Conservation (phyloP, 2,329 filamentous ascomycete genomes). For the Phymatotrichopsis omnivora region DNA sequence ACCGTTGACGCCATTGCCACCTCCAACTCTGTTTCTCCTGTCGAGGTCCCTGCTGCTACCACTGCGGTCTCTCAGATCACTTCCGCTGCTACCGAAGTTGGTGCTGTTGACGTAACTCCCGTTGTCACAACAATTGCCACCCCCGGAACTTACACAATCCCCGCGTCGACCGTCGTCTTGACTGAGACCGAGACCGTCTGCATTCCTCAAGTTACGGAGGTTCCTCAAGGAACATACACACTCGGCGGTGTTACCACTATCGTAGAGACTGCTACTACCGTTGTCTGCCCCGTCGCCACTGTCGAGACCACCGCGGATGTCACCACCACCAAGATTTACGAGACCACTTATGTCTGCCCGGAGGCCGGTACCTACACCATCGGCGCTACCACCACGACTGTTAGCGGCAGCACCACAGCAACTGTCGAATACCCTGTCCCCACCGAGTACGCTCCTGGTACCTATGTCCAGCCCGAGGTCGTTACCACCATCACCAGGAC, state of each 20-base stretch:
- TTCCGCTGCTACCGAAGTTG: conserved; percentile 29
- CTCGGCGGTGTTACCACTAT: conserved; percentile 63
- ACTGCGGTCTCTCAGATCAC: conserved; percentile 9
- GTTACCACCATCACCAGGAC: conserved; percentile 60
- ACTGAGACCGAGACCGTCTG: conserved; percentile 57
- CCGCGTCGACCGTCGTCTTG: conserved; percentile 59
- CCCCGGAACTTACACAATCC: conserved; percentile 65
- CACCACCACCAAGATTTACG: conserved; percentile 56
- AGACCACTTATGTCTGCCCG: conserved; percentile 64
- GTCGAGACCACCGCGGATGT: conserved; percentile 38
- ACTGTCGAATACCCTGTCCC: conserved; percentile 54
- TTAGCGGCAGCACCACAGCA: conserved; percentile 44
- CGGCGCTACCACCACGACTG: conserved; percentile 53
- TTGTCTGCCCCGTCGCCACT: conserved; percentile 30
- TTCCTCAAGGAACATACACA: conserved; percentile 56
- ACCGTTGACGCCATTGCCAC: conserved; percentile 28
- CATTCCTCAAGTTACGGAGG: conserved; percentile 50
- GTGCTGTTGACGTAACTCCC: conserved; percentile 23
- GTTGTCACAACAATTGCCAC: conserved; percentile 30
- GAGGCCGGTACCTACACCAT: conserved; percentile 66
- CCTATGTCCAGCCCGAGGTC: conserved; percentile 59
- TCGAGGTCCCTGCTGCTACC: conserved; percentile 30
- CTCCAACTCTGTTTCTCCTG: conserved; percentile 29
- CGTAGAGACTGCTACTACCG: conserved; percentile 46
- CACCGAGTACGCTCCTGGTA: conserved; percentile 55